A percentile compares a stretch with the other conserved stretches of the same genome.
Evolutionary conservation across 208 protist genomes (phyloP).

Genomic region (Novymonas esmeraldas): DNA sequence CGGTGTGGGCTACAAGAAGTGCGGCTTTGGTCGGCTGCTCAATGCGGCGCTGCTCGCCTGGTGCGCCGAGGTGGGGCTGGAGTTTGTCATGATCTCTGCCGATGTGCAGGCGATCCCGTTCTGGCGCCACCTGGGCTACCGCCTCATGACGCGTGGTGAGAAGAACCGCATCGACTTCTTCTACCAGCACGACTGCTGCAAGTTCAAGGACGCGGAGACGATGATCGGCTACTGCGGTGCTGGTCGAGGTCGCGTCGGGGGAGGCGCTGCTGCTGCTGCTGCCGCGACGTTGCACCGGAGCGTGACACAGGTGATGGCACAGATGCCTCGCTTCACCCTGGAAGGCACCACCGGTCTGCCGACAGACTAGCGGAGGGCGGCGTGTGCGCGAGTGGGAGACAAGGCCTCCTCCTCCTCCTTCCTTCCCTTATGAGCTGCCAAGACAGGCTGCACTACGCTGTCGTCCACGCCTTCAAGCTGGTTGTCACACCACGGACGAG

Average conservation of each 20-base stretch:
- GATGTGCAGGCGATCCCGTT: constrained; percentile 85
- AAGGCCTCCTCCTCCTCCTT: neutral
- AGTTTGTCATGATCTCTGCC: constrained; percentile 90
- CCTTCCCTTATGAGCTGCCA: no score
- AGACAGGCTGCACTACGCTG: no score
- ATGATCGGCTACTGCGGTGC: constrained; percentile 81
- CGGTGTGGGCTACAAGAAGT: constrained; percentile 85
- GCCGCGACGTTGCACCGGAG: constrained; percentile 11
- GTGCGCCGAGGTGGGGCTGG: constrained; percentile 59
- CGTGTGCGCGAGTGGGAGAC: neutral
- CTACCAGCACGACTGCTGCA: constrained; percentile 90
- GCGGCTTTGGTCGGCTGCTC: constrained; percentile 76
- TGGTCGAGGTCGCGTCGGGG: neutral
- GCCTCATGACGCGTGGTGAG: constrained; percentile 71
- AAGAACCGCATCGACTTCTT: constrained; percentile 81
- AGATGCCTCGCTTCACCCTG: constrained; percentile 57
- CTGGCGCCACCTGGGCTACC: constrained; percentile 81
- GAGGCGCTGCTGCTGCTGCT: neutral
- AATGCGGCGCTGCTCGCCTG: constrained; percentile 77
- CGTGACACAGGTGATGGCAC: constrained; percentile 30
- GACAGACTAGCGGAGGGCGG: constrained; percentile 14
- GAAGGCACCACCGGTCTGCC: constrained; percentile 38
- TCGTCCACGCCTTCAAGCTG: no score
- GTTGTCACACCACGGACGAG: no score
- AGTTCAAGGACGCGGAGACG: constrained; percentile 78